Base-by-base conservation (phyloP, 2,329 filamentous ascomycete species). In the Beauveria pseudobassiana region DNA sequence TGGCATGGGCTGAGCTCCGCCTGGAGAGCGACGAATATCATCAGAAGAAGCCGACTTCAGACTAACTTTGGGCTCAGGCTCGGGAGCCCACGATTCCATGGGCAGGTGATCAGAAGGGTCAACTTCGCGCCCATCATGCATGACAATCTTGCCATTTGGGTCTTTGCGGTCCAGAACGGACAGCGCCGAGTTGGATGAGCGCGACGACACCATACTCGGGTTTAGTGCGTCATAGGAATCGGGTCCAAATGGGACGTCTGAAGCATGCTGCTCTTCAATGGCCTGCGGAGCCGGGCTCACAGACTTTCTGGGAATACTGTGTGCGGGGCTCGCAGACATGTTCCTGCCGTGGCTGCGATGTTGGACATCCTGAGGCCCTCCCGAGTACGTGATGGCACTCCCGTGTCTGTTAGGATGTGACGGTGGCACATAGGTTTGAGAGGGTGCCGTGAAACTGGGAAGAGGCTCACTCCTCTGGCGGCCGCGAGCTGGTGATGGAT, bases 81-180 rank as follows among this genome's bases (percentile, higher is more conserved):
- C 89, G 0, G 89, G 88, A 1, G 89, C 89, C 88, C 88, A 92
- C 1, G 85, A 85, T 61, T 90, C 86, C 70, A 91, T 83, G 0
- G 90, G 90, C 16, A 93, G 78, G 69, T 93, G 89, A 72, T 93
- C 90, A 0, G 88, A 91, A 1, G 90, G 90, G 69, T 93, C 90
- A 61, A 93, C 82, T 68, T 91, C 87, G 61, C 87, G 82, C 7
- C 90, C 90, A 69, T 91, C 88, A 65, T 89, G 82, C 1, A 85
- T 88, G 59, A 92, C 86, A 64, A 93, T 91, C 69, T 90, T 90
- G 9, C 84, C 87, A 57, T 82, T 80, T 0, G 79, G 75, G 59
- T 86, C 83, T 65, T 80, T 76, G 56, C 77, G 78, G 53, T 80
- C 69, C 42, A 59, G 59, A 1, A 67, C 68, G 22, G 67, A 64